Base-by-base conservation (phyloP, 345 rosid species). In the Heritiera littoralis region DNA sequence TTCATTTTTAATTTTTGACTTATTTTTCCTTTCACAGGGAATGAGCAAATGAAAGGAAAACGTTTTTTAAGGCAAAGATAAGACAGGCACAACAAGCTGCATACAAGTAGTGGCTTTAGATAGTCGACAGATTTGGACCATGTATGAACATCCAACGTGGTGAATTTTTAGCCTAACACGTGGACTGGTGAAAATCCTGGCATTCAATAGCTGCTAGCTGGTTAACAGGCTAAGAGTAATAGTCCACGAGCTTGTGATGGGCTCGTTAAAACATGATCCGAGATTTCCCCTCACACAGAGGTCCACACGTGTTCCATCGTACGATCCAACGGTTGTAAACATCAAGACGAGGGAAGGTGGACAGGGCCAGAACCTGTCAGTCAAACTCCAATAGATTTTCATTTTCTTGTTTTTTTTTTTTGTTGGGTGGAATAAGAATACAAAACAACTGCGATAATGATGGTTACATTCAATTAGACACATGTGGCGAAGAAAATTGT, bases 301-400 rank as follows among this genome's bases (percentile, higher is more conserved):
- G 38, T 3, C 38, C 38, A 35, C 59, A 51, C 75, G 75, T 30
- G 60, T 71, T 49, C 3, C 6, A 2, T 51, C 43, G 14, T 59
- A 49, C 13, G 43, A 71, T 49, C 75, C 59, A 71, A 71, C 59
- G 60, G 60, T 7, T 49, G 52, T 71, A 35, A 51, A 71, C 59
- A 28, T 14, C 43, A 35, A 35, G 2, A 35, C 38, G 3, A 3
- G 38, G 38, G 38, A 35, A 35, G 38, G 38, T 35, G 38, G 38
- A 2, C 38, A 35, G 38, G 38, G 38, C 38, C 2, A 35, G 38
- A 35, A 35, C 38, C 1, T 35, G 63, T n/a, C 28, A 20, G 63
- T 58, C 60, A 56, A 56, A 55, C 10, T n/a, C 30, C 28, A 58
- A 7, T 13, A 11, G 13, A 2, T 52, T 0, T 52, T 3, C 38